Percentiles rank a stretch among this genome's conserved stretches.
Conservation (phyloP, 129 eudicot genomes). For the Ambrosia trifida region DNA sequence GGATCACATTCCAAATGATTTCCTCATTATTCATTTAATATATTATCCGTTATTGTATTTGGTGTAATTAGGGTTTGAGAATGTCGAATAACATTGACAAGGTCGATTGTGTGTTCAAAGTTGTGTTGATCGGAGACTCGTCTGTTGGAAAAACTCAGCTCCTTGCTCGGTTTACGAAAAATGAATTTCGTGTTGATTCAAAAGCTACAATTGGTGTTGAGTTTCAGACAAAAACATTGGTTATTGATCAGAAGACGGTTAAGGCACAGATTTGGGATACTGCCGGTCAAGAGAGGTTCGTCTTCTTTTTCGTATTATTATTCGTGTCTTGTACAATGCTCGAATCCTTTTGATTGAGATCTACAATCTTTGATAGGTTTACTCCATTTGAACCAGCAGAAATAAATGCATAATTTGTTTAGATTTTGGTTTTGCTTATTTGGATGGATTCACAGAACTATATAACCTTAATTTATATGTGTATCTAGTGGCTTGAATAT, state of each 20-base stretch:
- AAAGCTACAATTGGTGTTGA: conserved; percentile 72
- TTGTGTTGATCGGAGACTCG: conserved; percentile 66
- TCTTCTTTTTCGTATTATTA: not conserved
- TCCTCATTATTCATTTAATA: conserved; percentile 29
- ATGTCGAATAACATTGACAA: conserved; percentile 24
- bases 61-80: conserved; percentile 4
- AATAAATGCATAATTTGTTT: not conserved
- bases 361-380: not conserved
- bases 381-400: not conserved
- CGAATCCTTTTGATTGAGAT: not conserved
- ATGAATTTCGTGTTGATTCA: conserved; percentile 56
- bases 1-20: conserved; percentile 20
- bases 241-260: conserved; percentile 50
- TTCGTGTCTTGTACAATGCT: not conserved
- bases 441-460: not conserved
- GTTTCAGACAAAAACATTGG: conserved; percentile 53
- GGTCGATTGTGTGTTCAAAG: conserved; percentile 60
- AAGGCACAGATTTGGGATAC: conserved; percentile 73
- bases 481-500: not conserved
- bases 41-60: not conserved
- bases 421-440: not conserved
- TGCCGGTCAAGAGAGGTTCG: conserved; percentile 74
- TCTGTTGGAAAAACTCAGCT: conserved; percentile 73
- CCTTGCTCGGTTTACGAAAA: conserved; percentile 53
- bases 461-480: not conserved